Conservation (phyloP, 2,329 filamentous ascomycete species). For the Westerdykella ornata region DNA sequence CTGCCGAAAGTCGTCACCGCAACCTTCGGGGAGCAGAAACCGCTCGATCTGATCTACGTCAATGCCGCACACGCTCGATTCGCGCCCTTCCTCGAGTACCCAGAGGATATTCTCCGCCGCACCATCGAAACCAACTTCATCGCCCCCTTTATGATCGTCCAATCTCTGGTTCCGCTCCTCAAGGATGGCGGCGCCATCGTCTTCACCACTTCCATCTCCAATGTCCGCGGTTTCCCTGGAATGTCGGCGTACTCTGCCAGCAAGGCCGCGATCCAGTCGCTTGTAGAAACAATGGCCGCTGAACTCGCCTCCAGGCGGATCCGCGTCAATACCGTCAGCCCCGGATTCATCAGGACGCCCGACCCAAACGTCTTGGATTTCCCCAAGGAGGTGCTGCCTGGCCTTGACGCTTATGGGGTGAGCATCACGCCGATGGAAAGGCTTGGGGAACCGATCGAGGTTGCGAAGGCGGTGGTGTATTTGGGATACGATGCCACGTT, state of each 20-base stretch:
- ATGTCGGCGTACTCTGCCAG: slow-evolving; percentile 85
- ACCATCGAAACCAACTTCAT: slow-evolving; percentile 4
- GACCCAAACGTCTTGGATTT: slow-evolving; percentile 3
- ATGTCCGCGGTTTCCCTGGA: slow-evolving; percentile 48
- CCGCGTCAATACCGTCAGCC: slow-evolving; percentile 5
- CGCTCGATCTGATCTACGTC: slow-evolving; percentile 5
- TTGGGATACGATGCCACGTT: slow-evolving; percentile 6
- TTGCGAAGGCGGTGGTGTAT: slow-evolving; percentile 4
- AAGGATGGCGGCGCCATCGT: slow-evolving; percentile 4
- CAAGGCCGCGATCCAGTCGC: slow-evolving; percentile 77
- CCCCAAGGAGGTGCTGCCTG: slow-evolving; percentile 1
- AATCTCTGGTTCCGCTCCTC: slow-evolving; percentile 2
- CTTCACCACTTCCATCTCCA: slow-evolving; percentile 6
- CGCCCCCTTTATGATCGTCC: slow-evolving; percentile 2
- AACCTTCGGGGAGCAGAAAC: background rate
- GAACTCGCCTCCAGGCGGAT: slow-evolving; percentile 1
- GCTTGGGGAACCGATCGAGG: slow-evolving; percentile 4
- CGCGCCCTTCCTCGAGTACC: slow-evolving; percentile 1
- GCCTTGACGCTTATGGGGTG: slow-evolving; percentile 1
- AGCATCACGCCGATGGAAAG: slow-evolving; percentile 4
- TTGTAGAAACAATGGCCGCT: slow-evolving; percentile 34
- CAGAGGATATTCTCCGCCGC: slow-evolving; percentile 1
- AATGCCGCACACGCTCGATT: slow-evolving; percentile 5
- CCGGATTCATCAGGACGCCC: slow-evolving; percentile 6
- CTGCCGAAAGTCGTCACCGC: background rate